A percentile compares a stretch with the other conserved stretches of the same genome.
Evolutionary conservation across 768 basidiomycete species (phyloP).

Genomic region (Mrakia gelida): DNA sequence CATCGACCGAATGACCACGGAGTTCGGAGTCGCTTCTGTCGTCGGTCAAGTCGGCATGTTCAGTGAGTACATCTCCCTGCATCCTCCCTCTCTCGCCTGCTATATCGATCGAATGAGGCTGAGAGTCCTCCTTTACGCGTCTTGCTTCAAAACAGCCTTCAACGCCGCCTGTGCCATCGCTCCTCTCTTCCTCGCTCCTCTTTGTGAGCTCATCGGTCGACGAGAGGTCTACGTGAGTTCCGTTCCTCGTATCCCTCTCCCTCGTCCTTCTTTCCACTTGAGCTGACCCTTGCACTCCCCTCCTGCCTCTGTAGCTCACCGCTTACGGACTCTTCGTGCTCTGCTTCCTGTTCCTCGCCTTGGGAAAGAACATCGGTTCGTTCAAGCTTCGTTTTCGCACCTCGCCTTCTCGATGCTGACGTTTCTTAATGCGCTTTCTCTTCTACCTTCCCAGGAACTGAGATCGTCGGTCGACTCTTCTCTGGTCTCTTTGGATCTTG

Average conservation of each 20-base stretch:
- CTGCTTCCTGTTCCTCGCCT: conserved; percentile 36
- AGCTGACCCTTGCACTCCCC: background rate
- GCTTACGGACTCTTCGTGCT: conserved; percentile 35
- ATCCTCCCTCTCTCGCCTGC: background rate
- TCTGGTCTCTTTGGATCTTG: conserved; percentile 34
- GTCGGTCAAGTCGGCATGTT: conserved; percentile 37
- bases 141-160: conserved; percentile 29
- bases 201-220: conserved; percentile 31
- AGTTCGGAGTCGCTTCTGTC: conserved; percentile 34
- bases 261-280: background rate
- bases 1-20: conserved; percentile 32
- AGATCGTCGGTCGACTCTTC: conserved; percentile 35
- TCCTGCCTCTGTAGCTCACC: background rate
- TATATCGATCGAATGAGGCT: background rate
- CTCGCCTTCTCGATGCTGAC: background rate
- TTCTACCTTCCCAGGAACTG: conserved; percentile 29
- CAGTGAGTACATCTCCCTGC: background rate
- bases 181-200: conserved; percentile 18
- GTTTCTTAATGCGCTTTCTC: too few species aligned
- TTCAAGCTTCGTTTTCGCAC: background rate
- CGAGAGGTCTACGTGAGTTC: conserved; percentile 28
- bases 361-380: conserved; percentile 35
- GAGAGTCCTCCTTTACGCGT: background rate
- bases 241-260: too few species aligned
- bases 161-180: conserved; percentile 17